A percentile compares a stretch with the other conserved stretches of the same genome.
phyloP scores from a whole-genome alignment of 352 stramenopile species.

The Phytophthora tentaculata region DNA sequence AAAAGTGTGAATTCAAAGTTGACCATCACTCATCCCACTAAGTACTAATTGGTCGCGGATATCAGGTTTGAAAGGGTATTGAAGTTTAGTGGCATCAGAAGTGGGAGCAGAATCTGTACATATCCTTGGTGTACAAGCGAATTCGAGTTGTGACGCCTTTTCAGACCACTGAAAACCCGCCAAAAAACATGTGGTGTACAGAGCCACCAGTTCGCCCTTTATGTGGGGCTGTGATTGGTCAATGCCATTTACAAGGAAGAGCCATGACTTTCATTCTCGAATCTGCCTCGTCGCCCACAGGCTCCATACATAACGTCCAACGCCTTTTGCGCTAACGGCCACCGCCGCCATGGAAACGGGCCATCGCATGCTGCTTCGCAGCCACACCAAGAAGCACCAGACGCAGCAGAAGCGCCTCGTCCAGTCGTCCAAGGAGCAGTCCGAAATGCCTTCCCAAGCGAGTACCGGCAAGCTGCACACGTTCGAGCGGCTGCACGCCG shows the following conservation, averaged over 20 bases:
- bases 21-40: too few relatives aligned
- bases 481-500: constrained; percentile 78
- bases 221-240: constrained; percentile 6
- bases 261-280: constrained; percentile 13
- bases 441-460: background rate
- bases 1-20: too few relatives aligned
- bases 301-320: constrained; percentile 20
- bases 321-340: constrained; percentile 12
- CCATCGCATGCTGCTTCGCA: constrained; percentile 52
- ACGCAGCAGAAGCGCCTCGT: constrained; percentile 11
- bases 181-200: constrained; percentile 13
- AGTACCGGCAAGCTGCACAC: constrained; percentile 54
- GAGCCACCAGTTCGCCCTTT: constrained; percentile 9
- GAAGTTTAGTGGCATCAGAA: too few relatives aligned
- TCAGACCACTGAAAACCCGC: too few relatives aligned
- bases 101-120: too few relatives aligned
- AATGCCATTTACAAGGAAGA: constrained; percentile 6
- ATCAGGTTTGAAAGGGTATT: too few relatives aligned
- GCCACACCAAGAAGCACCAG: constrained; percentile 26
- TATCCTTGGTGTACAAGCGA: too few relatives aligned
- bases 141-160: too few relatives aligned
- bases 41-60: too few relatives aligned
- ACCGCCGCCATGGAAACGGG: constrained; percentile 36
- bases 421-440: background rate
- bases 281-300: constrained; percentile 12